Evolutionary conservation across 2,329 filamentous ascomycete genomes (phyloP), one percentile per base, ranked within the genome.

Genomic region (Cercospora canescens): DNA sequence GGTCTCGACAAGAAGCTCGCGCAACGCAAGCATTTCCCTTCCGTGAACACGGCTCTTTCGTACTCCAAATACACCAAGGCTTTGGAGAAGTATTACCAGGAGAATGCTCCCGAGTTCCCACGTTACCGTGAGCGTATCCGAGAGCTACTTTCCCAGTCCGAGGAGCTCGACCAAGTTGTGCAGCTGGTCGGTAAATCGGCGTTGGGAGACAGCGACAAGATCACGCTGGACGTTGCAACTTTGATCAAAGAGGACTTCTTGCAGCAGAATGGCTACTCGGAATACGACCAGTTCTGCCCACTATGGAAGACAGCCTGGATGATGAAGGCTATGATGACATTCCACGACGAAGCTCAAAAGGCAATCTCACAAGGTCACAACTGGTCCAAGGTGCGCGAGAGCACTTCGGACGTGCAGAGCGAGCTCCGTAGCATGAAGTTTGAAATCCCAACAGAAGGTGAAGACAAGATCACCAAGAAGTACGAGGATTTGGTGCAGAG

Each of bases 251-350:
- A 99, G 78, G 95, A 99, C 79, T 99, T 99, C 84, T 80, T 99
- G 78, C 95, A 99, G 82, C 95, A 99, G 81, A 99, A 99, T 83
- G 95, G 95, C 70, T 99, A 99, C 88, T 95, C 91, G 72, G 93
- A 98, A 81, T 98, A 99, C 79, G 95, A 99, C 78, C 94, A 98
- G 83, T 99, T 96, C 88, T 99, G 95, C 78, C 95, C 95, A 58
- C 87, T 99, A 76, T 99, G 95, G 95, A 99, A 99, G 90, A 99
- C 95, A 0, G 91, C 96, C 80, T 99, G 95, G 90, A 98, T 99
- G 95, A 99, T 99, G 95, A 97, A 96, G 87, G 91, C 93, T 70
- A 98, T 99, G 89, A 92, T 99, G 85, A 92, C 90, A 65, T 99
- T 94, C 87, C 93, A 97, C 79, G 96, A 99, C 76, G 95, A 99